Evolutionary conservation across 2,329 filamentous ascomycete genomes (phyloP).

Genomic region (Plenodomus lindquistii): DNA sequence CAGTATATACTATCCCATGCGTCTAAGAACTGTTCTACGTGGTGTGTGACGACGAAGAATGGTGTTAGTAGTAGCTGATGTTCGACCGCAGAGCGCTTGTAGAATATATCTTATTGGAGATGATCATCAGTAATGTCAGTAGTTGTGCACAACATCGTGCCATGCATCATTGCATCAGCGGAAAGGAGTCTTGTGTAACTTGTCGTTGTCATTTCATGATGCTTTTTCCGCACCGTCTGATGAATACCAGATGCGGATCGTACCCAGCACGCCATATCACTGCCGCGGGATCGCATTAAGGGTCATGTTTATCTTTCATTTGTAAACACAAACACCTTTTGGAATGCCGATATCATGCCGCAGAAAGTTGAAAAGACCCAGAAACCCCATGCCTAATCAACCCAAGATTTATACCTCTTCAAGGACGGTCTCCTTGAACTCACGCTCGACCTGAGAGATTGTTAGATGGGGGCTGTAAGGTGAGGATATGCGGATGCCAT

Average conservation of each 20-base stretch:
- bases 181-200: slow-evolving; percentile 15
- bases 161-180: not conserved
- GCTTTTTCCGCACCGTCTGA: slow-evolving; percentile 40
- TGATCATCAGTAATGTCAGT: not conserved
- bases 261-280: slow-evolving; percentile 42
- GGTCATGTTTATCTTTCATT: slow-evolving; percentile 46
- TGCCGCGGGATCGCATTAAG: slow-evolving; percentile 37
- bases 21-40: no score
- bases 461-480: not conserved
- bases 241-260: slow-evolving; percentile 40
- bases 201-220: slow-evolving; percentile 44
- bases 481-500: not conserved
- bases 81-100: no score
- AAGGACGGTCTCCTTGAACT: slow-evolving; percentile 98
- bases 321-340: slow-evolving; percentile 50
- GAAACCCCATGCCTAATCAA: slow-evolving; percentile 44
- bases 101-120: no score
- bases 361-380: slow-evolving; percentile 46
- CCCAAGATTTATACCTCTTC: slow-evolving; percentile 77
- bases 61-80: no score
- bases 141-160: not conserved
- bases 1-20: no score
- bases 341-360: slow-evolving; percentile 48
- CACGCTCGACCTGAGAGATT: slow-evolving; percentile 67
- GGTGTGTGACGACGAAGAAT: no score